These are phyloP conservation scores for Euphorbia lathyris DNA, from an alignment of 345 rosid species.

Conservation along the genomic window DNA sequence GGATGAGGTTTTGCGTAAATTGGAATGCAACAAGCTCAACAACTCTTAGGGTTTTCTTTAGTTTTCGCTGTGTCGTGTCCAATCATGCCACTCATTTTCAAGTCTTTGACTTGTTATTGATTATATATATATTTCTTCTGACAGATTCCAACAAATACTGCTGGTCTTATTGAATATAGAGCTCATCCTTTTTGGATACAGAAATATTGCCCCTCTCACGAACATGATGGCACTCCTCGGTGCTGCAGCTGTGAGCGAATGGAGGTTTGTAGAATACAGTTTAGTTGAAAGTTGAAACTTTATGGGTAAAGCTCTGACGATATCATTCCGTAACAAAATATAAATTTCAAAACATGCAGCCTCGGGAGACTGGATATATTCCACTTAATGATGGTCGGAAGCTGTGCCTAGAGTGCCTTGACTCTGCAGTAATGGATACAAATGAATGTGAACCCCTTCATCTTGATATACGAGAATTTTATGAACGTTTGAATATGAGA, in stretches of 20 bases:
- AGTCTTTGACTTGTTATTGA: slow-evolving; percentile 24
- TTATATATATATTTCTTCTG: slow-evolving; percentile 24
- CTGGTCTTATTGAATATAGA: slow-evolving; percentile 37
- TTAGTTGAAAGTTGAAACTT: background rate
- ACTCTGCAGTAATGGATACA: slow-evolving; percentile 33
- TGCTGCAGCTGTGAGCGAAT: slow-evolving; percentile 39
- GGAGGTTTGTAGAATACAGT: slow-evolving; percentile 39
- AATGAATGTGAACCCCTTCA: slow-evolving; percentile 30
- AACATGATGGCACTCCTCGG: slow-evolving; percentile 33
- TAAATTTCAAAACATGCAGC: slow-evolving; percentile 16
- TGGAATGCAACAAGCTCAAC: background rate
- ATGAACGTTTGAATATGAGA: slow-evolving; percentile 29
- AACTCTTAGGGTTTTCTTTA: background rate
- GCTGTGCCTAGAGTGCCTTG: slow-evolving; percentile 38
- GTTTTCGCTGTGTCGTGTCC: background rate
- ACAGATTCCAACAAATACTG: slow-evolving; percentile 35
- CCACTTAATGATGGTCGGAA: slow-evolving; percentile 34
- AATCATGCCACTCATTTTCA: slow-evolving; percentile 14
- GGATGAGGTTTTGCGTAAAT: background rate
- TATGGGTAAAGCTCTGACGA: background rate
- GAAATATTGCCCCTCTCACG: slow-evolving; percentile 38
- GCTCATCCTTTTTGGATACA: slow-evolving; percentile 36
- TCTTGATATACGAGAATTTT: slow-evolving; percentile 31
- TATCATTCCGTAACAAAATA: slow-evolving; percentile 1
- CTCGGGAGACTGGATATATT: slow-evolving; percentile 30